These are phyloP conservation scores for Yamadazyma paraphyllophila DNA, from an alignment of 805 yeast species.

Conservation along the genomic window DNA sequence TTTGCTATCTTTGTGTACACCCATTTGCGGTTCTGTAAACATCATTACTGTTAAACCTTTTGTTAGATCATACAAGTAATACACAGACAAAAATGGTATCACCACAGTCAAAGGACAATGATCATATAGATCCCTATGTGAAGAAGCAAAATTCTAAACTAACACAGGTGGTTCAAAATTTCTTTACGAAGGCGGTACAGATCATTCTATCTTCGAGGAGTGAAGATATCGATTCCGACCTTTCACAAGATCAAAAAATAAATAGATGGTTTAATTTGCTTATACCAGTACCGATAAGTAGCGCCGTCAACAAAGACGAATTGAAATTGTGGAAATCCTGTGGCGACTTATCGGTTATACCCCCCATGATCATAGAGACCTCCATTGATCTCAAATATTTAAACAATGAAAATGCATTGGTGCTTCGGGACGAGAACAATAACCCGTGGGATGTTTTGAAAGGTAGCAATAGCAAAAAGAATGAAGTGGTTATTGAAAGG, in stretches of 20 bases:
- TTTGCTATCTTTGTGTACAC: not conserved
- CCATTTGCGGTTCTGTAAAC: not conserved
- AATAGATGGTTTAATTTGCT: conserved; percentile 67
- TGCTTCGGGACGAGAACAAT: conserved; percentile 54
- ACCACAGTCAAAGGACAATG: conserved; percentile 8
- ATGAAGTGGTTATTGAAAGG: conserved; percentile 89
- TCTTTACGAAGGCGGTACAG: conserved; percentile 62
- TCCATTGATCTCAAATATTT: conserved; percentile 65
- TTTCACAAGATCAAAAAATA: conserved; percentile 21
- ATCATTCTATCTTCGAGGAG: conserved; percentile 50
- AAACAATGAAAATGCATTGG: conserved; percentile 55
- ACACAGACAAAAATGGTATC: conserved; percentile 11
- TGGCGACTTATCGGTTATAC: conserved; percentile 45
- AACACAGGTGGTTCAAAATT: conserved; percentile 52
- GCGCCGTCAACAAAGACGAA: conserved; percentile 48
- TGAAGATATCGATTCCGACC: conserved; percentile 5
- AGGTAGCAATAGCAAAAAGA: conserved; percentile 52
- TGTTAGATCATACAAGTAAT: not conserved
- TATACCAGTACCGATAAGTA: conserved; percentile 24
- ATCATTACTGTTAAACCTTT: too few relatives aligned
- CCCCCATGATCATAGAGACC: conserved; percentile 86
- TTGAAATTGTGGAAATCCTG: conserved; percentile 58
- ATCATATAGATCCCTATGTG: conserved; percentile 17
- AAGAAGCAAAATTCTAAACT: conserved; percentile 33
- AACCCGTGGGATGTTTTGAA: conserved; percentile 57